A percentile compares a stretch with the other conserved stretches of the same genome.
Conservation (phyloP, 805 yeast species). For the Kregervanrija pseudodelftensis region DNA sequence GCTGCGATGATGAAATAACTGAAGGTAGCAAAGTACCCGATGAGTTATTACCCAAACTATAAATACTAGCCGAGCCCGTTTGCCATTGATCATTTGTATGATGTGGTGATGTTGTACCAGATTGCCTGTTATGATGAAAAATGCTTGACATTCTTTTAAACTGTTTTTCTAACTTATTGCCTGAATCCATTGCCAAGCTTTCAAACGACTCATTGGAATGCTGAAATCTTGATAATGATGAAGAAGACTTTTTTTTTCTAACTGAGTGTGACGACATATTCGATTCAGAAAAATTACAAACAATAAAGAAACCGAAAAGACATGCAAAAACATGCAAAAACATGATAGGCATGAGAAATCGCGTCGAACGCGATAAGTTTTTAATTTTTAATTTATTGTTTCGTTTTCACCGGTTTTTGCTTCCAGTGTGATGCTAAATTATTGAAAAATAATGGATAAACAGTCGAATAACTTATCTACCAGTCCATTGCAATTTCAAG, state of each 20-base stretch:
- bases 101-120: neutral
- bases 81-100: neutral
- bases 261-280: neutral
- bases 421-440: too few relatives aligned
- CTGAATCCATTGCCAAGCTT: neutral
- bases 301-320: too few relatives aligned
- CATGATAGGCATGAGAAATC: too few relatives aligned
- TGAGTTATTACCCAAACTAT: conserved; percentile 7
- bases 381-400: too few relatives aligned
- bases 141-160: conserved; percentile 6
- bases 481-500: conserved; percentile 4
- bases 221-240: conserved; percentile 1
- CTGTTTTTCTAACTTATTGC: conserved; percentile 2
- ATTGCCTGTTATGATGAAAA: neutral
- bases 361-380: too few relatives aligned
- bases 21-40: conserved; percentile 16
- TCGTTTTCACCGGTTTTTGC: too few relatives aligned
- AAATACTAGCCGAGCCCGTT: conserved; percentile 1
- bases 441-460: too few relatives aligned
- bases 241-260: conserved; percentile 3
- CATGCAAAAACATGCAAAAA: too few relatives aligned
- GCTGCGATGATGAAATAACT: neutral
- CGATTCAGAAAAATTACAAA: too few relatives aligned
- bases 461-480: neutral
- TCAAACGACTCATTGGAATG: neutral